phyloP scores from a whole-genome alignment of 768 basidiomycete species.

The Lactarius hengduanensis region DNA sequence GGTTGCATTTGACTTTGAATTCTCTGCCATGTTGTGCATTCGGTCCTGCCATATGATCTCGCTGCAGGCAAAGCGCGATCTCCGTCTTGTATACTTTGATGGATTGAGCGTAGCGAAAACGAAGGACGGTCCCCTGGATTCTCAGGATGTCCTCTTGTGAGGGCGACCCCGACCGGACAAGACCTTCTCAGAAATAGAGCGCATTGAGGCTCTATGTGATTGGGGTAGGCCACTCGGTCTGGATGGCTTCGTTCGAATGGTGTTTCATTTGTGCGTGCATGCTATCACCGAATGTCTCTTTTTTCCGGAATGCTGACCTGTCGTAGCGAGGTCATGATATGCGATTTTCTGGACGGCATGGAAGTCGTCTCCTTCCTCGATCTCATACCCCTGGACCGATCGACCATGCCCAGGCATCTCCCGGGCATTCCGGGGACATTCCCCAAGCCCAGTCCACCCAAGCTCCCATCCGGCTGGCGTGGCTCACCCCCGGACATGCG shows the following conservation, averaged over 20 bases:
- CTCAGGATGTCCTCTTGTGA: constrained; percentile 40
- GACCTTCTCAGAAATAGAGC: constrained; percentile 29
- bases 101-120: constrained; percentile 28
- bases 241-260: constrained; percentile 37
- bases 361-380: constrained; percentile 22
- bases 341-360: constrained; percentile 13
- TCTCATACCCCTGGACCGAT: constrained; percentile 8
- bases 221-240: constrained; percentile 37
- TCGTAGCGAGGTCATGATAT: constrained; percentile 15
- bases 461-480: constrained; percentile 25
- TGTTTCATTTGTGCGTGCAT: constrained; percentile 24
- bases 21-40: constrained; percentile 16
- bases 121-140: constrained; percentile 36
- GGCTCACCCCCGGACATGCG: constrained; percentile 7
- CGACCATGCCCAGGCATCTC: neutral
- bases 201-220: constrained; percentile 36
- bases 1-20: constrained; percentile 28
- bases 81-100: constrained; percentile 27
- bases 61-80: constrained; percentile 17
- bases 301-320: neutral
- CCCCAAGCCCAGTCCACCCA: neutral
- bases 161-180: constrained; percentile 31
- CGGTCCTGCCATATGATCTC: constrained; percentile 16
- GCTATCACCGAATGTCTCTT: neutral
- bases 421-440: too few relatives aligned